Base-by-base conservation (phyloP, 495 filamentous ascomycete species). In the Astrothelium subdiscretum region DNA sequence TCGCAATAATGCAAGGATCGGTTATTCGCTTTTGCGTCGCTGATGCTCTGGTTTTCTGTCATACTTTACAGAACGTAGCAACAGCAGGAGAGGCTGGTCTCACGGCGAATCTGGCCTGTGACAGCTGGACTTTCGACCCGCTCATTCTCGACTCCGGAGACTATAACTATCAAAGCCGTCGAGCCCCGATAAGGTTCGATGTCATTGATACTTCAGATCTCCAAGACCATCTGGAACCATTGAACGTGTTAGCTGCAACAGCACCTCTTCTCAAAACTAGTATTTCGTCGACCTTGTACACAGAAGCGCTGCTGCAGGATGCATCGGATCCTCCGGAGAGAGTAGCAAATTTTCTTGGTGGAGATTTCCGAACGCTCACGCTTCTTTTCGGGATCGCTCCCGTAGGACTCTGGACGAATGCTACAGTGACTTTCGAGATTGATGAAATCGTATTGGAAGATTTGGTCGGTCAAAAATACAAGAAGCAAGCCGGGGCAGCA, bases 121-220 rank as follows among this genome's bases (percentile, higher is more conserved):
- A 59, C 31, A 29, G 13, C 2, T 67, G 31, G 10, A 58, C 65
- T 38, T 43, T 32, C 5, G 31, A 66, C 1, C 67, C 63, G n/a
- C n/a, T 69, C 2, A 32, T 61, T 10, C 58, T 68, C 6, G 59
- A 68, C 38, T 6, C 32, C 12, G 35, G 0, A 5, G 60, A 68
- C 29, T 67, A 83, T 61, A 6, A 65, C 62, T 24, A 51, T 59
- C 12, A 59, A 35, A 13, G 65, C 65, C 18, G 59, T 60, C 6
- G 76, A 6, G 35, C 75, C 12, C 79, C 80, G 13, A 61, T 63
- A 32, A 54, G 71, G 29, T 85, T 85, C 59, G 74, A 84, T 62
- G 72, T 80, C n/a, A 82, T 86, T 42, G 81, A 86, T 63, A 84
- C 82, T 1, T 83, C 79, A 4, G 80, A 79, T 60, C 70, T 85